phyloP scores from a whole-genome alignment of 2,329 filamentous ascomycete species.

The Aureobasidium sp. region DNA sequence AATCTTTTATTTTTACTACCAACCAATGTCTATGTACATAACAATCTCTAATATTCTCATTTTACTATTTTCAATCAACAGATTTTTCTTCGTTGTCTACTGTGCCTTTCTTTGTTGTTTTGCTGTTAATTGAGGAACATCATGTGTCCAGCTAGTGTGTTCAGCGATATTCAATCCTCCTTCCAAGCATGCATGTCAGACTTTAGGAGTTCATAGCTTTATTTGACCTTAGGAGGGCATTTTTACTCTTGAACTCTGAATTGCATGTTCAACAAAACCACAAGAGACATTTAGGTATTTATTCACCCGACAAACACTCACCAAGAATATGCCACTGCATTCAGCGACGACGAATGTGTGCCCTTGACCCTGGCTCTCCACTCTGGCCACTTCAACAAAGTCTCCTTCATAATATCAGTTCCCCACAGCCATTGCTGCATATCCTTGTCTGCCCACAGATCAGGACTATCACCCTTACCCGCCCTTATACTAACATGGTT shows the following conservation, averaged over 20 bases:
- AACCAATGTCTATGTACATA: conserved; percentile 10
- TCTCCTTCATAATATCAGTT: conserved; percentile 16
- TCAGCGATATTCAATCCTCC: too few relatives aligned
- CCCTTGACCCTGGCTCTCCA: conserved; percentile 15
- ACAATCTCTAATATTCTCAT: conserved; percentile 3
- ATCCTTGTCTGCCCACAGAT: conserved; percentile 15
- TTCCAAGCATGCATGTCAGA: too few relatives aligned
- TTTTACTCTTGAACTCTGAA: not conserved
- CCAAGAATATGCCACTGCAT: conserved; percentile 13
- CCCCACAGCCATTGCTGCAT: conserved; percentile 18
- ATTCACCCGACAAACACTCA: not conserved
- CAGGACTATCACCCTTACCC: conserved; percentile 15
- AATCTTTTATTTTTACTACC: not conserved
- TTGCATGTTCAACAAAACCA: not conserved
- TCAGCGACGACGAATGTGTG: conserved; percentile 11
- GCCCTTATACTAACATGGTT: too few relatives aligned
- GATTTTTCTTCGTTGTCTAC: not conserved
- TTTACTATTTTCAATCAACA: not conserved
- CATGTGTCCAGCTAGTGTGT: not conserved
- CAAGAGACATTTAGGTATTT: not conserved
- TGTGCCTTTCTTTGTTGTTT: not conserved
- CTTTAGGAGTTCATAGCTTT: not conserved
- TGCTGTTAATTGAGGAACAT: too few relatives aligned
- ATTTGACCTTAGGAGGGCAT: not conserved
- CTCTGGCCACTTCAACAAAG: conserved; percentile 16